Evolutionary conservation across 176 grass and related monocot species (phyloP).

Genomic region (Elymus sibiricus): DNA sequence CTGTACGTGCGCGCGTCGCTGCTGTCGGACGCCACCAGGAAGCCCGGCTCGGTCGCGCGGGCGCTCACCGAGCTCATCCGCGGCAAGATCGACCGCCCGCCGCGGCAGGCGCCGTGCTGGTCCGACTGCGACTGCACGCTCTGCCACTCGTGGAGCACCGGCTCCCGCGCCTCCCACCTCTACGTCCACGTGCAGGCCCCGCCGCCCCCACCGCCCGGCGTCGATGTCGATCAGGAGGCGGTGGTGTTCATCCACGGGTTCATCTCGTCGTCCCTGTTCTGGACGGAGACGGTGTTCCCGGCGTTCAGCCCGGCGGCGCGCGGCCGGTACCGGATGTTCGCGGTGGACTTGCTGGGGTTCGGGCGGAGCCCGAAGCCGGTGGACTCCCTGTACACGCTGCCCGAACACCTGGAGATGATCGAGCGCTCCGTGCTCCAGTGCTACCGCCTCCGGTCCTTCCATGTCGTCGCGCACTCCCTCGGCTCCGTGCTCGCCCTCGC

Average conservation of each 20-base stretch:
- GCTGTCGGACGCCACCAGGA: conserved; percentile 55
- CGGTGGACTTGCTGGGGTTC: conserved; percentile 87
- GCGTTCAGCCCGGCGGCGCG: conserved; percentile 47
- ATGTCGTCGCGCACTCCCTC: conserved; percentile 84
- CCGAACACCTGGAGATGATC: conserved; percentile 89
- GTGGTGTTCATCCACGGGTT: conserved; percentile 96
- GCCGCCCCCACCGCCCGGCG: background rate
- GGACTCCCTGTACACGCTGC: conserved; percentile 86
- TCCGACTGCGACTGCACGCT: conserved; percentile 96
- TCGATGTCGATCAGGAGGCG: conserved; percentile 23
- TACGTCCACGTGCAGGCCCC: conserved; percentile 74
- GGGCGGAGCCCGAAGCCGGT: conserved; percentile 86
- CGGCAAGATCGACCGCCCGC: conserved; percentile 52
- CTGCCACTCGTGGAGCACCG: conserved; percentile 72
- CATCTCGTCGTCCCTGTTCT: conserved; percentile 91
- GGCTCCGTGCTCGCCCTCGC: conserved; percentile 80
- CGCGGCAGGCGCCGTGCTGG: conserved; percentile 55
- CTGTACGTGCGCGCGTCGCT: conserved; percentile 74
- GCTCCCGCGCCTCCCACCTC: conserved; percentile 35
- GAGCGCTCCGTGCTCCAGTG: conserved; percentile 73
- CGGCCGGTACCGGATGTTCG: conserved; percentile 56
- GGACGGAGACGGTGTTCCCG: conserved; percentile 94
- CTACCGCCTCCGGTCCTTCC: conserved; percentile 53
- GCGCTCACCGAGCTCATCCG: conserved; percentile 75
- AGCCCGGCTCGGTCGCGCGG: conserved; percentile 30